phyloP scores from a whole-genome alignment of 2,329 filamentous ascomycete genomes.

The Ascochyta rabiei region DNA sequence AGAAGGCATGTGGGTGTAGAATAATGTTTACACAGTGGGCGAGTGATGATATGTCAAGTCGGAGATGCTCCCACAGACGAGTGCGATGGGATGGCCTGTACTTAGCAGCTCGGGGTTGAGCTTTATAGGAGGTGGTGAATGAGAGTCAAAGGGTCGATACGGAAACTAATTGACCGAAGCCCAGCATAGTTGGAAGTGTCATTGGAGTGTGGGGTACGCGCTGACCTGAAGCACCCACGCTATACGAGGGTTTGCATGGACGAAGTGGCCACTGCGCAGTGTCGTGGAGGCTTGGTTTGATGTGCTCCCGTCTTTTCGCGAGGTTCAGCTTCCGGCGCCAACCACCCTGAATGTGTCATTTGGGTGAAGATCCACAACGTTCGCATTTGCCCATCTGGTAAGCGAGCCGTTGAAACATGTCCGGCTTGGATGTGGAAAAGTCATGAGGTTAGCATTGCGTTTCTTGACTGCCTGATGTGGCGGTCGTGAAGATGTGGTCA shows the following conservation, averaged over 20 bases:
- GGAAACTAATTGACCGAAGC: constrained; percentile 14
- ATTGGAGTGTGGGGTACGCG: constrained; percentile 32
- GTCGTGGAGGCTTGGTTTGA: constrained; percentile 24
- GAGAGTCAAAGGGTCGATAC: constrained; percentile 16
- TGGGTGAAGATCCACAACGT: constrained; percentile 10
- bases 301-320: constrained; percentile 27
- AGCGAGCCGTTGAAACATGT: constrained; percentile 6
- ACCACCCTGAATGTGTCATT: background rate
- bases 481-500: constrained; percentile 9
- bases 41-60: background rate
- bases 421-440: constrained; percentile 4
- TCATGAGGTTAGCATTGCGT: constrained; percentile 13
- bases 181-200: constrained; percentile 25
- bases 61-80: background rate
- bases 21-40: constrained; percentile 3
- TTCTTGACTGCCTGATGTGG: constrained; percentile 19
- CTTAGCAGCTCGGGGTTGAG: constrained; percentile 25
- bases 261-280: constrained; percentile 23
- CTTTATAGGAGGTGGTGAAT: constrained; percentile 31
- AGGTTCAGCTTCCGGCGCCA: constrained; percentile 12
- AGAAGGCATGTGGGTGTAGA: constrained; percentile 37
- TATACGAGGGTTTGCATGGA: constrained; percentile 32
- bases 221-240: constrained; percentile 26
- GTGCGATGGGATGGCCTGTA: background rate
- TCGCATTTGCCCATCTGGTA: background rate